Base-by-base conservation (phyloP, 177 flowering plant species). In the Tripterygium wilfordii region DNA sequence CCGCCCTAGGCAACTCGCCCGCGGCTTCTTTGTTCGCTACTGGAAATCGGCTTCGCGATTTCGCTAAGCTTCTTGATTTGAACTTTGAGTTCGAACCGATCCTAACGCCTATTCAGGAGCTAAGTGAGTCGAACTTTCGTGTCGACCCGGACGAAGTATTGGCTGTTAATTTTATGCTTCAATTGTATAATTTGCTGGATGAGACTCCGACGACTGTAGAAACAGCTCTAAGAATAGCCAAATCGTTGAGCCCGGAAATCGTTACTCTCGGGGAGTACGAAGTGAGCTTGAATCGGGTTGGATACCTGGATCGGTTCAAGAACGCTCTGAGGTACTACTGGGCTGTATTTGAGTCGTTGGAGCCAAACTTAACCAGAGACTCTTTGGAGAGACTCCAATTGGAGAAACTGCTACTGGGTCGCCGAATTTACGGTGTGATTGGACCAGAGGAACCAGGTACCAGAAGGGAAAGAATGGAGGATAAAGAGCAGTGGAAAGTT, bases 211-310 rank as follows among this genome's bases (percentile, higher is more conserved):
- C 8, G 0, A 61, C 67, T 1, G 88, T 86, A 1, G 75, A 70
- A 22, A 48, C 64, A 1, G 83, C 78, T 23, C 76, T 92, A 3
- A 44, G 30, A 35, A 55, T 88, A 18, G 86, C 89, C 3, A 86
- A 75, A 47, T 79, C 89, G 1, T 54, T 92, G 62, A 68, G 60
- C 20, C 95, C 99, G 2, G 53, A 31, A 8, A 77, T 86, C 3
- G 78, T 92, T 29, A 89, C 97, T 1, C 69, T 92, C 0, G 97
- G 94, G 0, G 98, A 92, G 58, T 79, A 84, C 53, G 99, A 94
- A 50, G 79, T 68, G 28, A 61, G 71, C 28, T 57, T 83, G 63
- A 89, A 85, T 53, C 62, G 67, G 50, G 78, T 63, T 1, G 82
- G 67, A n/a, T 94, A 68, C 44, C 8, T 51, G 0, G 44, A 53